phyloP scores from a whole-genome alignment of 2,329 filamentous ascomycete genomes.

The Fusarium euwallaceae region DNA sequence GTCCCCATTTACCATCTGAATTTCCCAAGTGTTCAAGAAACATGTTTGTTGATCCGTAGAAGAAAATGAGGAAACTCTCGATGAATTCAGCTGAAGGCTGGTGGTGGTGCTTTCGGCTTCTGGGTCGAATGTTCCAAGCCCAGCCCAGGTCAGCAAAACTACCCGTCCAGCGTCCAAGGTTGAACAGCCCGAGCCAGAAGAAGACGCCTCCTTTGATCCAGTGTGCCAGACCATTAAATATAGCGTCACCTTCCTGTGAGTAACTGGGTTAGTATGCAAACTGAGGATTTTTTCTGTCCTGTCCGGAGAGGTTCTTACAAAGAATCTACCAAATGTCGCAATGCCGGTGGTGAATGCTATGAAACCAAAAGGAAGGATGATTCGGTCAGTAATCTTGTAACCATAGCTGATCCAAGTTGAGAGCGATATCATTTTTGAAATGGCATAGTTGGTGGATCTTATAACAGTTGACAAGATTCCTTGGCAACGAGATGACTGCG shows the following conservation, averaged over 20 bases:
- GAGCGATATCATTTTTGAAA: not conserved
- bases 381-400: not conserved
- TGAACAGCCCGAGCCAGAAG: conserved; percentile 92
- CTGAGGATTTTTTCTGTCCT: not conserved
- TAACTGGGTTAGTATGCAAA: not conserved
- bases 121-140: conserved; percentile 90
- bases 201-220: conserved; percentile 95
- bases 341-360: not conserved
- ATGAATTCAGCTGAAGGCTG: not conserved
- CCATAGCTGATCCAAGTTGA: not conserved
- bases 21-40: not conserved
- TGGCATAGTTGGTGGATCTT: not conserved
- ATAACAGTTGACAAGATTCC: not conserved
- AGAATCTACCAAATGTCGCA: not conserved
- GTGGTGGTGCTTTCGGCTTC: conserved; percentile 63
- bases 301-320: not conserved
- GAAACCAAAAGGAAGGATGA: not conserved
- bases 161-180: conserved; percentile 88
- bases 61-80: not conserved
- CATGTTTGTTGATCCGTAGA: not conserved
- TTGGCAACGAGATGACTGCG: not conserved
- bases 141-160: conserved; percentile 90
- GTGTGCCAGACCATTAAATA: conserved; percentile 75
- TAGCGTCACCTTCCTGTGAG: not conserved
- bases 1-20: not conserved